phyloP scores from a whole-genome alignment of 129 eudicot species.

The Flaveria linearis region DNA sequence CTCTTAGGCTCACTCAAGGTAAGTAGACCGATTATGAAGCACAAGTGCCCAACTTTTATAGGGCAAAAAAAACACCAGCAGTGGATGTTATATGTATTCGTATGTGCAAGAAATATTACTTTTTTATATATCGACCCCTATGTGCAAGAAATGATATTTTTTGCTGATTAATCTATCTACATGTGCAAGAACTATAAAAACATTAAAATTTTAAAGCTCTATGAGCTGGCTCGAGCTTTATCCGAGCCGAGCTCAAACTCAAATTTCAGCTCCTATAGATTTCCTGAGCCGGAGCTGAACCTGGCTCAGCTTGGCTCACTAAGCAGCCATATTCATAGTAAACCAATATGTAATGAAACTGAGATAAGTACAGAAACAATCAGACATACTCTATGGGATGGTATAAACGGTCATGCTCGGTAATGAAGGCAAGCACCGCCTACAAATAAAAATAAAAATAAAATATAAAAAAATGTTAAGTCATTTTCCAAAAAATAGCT shows the following conservation, averaged over 20 bases:
- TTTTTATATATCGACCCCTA: neutral
- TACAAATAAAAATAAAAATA: conserved; percentile 38
- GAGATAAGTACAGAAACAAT: conserved; percentile 6
- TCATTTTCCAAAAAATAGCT: neutral
- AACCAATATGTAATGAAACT: conserved; percentile 1
- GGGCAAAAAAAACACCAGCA: no score
- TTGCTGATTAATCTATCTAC: no score
- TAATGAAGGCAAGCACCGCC: conserved; percentile 93
- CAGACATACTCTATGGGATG: conserved; percentile 70
- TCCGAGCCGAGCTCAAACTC: neutral
- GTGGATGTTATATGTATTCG: neutral
- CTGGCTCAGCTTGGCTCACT: neutral
- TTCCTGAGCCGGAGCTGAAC: neutral
- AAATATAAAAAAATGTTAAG: neutral
- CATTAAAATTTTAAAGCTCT: neutral
- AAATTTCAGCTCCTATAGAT: neutral
- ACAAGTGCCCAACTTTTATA: neutral
- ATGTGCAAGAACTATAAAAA: neutral
- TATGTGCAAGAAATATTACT: neutral
- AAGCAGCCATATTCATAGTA: neutral
- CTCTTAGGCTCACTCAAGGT: neutral
- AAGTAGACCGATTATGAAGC: neutral
- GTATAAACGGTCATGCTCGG: conserved; percentile 74
- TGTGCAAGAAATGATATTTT: neutral
- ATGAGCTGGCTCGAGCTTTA: neutral